A percentile compares a stretch with the other conserved stretches of the same genome.
phyloP scores from a whole-genome alignment of 164 flowering plant genomes.

The Vitis riparia region DNA sequence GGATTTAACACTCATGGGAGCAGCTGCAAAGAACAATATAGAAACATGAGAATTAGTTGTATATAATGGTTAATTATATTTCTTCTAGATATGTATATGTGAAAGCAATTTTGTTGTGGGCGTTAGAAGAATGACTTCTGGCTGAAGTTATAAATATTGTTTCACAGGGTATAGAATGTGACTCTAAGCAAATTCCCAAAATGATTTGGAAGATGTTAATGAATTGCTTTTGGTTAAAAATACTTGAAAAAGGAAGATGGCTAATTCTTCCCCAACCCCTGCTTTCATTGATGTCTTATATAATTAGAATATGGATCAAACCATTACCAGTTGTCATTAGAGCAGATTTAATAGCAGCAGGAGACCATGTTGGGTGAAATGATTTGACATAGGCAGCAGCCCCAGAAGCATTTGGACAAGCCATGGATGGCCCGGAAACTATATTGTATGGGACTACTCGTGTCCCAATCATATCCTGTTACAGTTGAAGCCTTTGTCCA shows the following conservation, averaged over 20 bases:
- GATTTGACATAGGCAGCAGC: slow-evolving; percentile 50
- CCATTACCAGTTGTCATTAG: slow-evolving; percentile 54
- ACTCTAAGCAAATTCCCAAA: neutral
- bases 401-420: slow-evolving; percentile 54
- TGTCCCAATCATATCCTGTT: slow-evolving; percentile 18
- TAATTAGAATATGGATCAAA: neutral
- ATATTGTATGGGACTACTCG: slow-evolving; percentile 36
- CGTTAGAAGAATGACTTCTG: neutral
- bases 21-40: slow-evolving; percentile 32
- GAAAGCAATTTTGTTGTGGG: too few relatives aligned
- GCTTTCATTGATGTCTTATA: too few relatives aligned
- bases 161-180: neutral
- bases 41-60: neutral
- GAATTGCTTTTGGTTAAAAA: too few relatives aligned
- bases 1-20: slow-evolving; percentile 26
- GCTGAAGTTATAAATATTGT: neutral
- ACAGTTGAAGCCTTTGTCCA: slow-evolving; percentile 33
- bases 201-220: too few relatives aligned
- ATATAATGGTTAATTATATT: too few relatives aligned
- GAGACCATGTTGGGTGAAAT: slow-evolving; percentile 55
- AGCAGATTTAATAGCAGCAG: slow-evolving; percentile 52
- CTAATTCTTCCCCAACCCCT: too few relatives aligned
- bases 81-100: too few relatives aligned
- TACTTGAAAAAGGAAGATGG: too few relatives aligned
- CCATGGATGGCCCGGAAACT: slow-evolving; percentile 49